Evolutionary conservation across 768 basidiomycete genomes (phyloP).

Genomic region (Tricholoma furcatifolium): DNA sequence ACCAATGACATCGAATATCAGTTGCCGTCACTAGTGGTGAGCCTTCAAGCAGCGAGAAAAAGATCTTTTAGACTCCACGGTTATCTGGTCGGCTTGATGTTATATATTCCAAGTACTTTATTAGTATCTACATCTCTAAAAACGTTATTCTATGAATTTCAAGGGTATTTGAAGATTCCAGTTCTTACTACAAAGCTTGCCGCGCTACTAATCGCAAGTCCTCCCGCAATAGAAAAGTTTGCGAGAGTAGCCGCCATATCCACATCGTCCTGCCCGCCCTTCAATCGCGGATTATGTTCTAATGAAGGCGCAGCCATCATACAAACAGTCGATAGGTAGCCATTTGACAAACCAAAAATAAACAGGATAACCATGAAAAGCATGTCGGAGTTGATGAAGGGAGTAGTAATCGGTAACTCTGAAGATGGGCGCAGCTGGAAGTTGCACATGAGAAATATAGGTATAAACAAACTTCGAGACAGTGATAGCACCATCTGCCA

Average conservation of each 20-base stretch:
- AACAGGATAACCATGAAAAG: slow-evolving; percentile 74
- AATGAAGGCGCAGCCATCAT: slow-evolving; percentile 85
- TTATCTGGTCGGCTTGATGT: too few relatives aligned
- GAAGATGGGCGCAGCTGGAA: slow-evolving; percentile 47
- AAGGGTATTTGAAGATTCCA: slow-evolving; percentile 49
- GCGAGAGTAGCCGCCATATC: slow-evolving; percentile 83
- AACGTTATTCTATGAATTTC: background rate
- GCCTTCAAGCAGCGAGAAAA: too few relatives aligned
- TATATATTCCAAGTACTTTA: too few relatives aligned
- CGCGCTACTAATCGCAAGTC: slow-evolving; percentile 72
- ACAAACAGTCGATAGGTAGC: slow-evolving; percentile 73
- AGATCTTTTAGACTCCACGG: too few relatives aligned
- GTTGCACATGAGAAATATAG: slow-evolving; percentile 86
- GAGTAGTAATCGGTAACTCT: slow-evolving; percentile 27
- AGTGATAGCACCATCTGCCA: slow-evolving; percentile 64
- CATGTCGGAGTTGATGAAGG: slow-evolving; percentile 74
- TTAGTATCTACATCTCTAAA: too few relatives aligned
- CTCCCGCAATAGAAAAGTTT: slow-evolving; percentile 75
- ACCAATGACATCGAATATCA: too few relatives aligned
- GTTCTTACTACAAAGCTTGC: slow-evolving; percentile 78
- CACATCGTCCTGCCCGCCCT: slow-evolving; percentile 71
- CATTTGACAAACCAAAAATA: slow-evolving; percentile 76
- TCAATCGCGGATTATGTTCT: slow-evolving; percentile 72
- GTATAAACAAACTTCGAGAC: slow-evolving; percentile 77
- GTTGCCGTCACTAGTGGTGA: too few relatives aligned